A percentile compares a stretch with the other conserved stretches of the same genome.
Evolutionary conservation across 164 flowering plant species (phyloP).

Genomic region (Cinnamomum chago): DNA sequence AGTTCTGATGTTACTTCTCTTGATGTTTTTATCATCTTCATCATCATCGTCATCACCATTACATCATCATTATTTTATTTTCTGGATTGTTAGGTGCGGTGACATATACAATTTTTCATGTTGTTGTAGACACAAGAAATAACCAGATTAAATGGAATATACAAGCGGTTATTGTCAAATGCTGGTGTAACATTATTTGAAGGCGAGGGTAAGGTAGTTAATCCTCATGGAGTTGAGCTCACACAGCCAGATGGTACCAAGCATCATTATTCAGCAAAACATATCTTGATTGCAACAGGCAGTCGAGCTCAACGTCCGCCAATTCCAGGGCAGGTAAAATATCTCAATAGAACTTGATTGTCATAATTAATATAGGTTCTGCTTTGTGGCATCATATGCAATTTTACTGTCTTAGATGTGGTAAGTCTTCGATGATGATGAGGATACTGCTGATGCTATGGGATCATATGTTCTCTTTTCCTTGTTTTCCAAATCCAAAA

Average conservation of each 20-base stretch:
- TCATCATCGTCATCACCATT: too few relatives aligned
- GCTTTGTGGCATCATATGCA: neutral
- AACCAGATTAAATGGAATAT: conserved; percentile 73
- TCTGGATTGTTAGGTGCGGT: too few relatives aligned
- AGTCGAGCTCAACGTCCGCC: conserved; percentile 71
- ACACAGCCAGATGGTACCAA: conserved; percentile 85
- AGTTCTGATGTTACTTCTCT: too few relatives aligned
- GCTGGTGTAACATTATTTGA: conserved; percentile 90
- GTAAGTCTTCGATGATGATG: neutral
- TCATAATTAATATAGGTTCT: neutral
- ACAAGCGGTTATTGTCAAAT: conserved; percentile 77
- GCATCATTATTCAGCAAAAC: conserved; percentile 67
- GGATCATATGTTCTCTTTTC: neutral
- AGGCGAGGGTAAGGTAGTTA: conserved; percentile 86
- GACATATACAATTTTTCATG: neutral
- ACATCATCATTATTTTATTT: too few relatives aligned
- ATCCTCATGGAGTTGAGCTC: conserved; percentile 91
- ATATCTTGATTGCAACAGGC: conserved; percentile 93
- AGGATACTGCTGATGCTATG: neutral
- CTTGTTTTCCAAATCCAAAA: neutral
- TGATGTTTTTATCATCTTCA: too few relatives aligned
- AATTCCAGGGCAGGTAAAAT: conserved; percentile 80
- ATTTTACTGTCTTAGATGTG: neutral
- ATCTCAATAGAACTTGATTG: neutral
- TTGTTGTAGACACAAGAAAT: conserved; percentile 84